Conservation (phyloP, 805 yeast genomes). For the Kodamaea laetipori region DNA sequence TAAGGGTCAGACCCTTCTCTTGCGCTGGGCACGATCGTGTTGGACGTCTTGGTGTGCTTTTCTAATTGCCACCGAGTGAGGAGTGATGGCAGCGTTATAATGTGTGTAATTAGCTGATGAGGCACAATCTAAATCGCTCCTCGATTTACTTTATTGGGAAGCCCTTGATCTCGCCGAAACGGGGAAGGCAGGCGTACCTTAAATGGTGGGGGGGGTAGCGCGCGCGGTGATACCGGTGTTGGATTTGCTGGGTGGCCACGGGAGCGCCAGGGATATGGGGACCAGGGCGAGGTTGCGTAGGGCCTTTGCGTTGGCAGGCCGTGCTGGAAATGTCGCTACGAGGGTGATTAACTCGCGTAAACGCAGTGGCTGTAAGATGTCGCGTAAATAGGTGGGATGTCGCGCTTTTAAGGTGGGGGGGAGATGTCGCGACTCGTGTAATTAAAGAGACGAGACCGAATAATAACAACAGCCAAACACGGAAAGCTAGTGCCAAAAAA, state of each 20-base stretch:
- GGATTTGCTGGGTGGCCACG: no score
- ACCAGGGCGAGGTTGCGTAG: no score
- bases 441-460: not conserved
- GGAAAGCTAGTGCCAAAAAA: not conserved
- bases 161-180: conserved; percentile 2
- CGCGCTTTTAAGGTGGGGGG: not conserved
- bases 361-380: no score
- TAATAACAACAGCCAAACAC: not conserved
- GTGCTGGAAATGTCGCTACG: no score
- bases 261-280: no score
- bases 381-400: no score
- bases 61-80: not conserved
- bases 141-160: conserved; percentile 3
- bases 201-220: not conserved
- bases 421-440: conserved; percentile 3
- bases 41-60: no score
- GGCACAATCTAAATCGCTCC: conserved; percentile 5
- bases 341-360: no score
- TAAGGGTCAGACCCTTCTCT: not conserved
- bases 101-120: conserved; percentile 1
- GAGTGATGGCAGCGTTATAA: not conserved
- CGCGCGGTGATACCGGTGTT: no score
- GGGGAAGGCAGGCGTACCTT: conserved; percentile 5
- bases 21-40: conserved; percentile 2
- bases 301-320: no score